Base-by-base conservation (phyloP, 768 basidiomycete species). In the Mycena kentingensis region DNA sequence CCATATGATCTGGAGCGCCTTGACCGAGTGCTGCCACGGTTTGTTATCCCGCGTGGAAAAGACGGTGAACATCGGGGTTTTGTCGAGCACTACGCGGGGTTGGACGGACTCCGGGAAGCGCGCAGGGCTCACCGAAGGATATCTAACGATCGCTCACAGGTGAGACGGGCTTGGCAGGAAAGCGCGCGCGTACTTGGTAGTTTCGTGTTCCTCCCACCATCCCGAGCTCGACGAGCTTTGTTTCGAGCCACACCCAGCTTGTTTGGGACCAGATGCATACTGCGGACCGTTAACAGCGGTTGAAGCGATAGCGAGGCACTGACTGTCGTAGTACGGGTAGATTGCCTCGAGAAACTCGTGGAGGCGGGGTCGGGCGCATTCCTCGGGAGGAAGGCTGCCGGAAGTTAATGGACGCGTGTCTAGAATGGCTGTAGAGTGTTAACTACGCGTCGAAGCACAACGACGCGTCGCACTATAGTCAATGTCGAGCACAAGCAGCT, bases 221-320 rank as follows among this genome's bases (percentile, higher is more conserved):
- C 16, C 83, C 90, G 8, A 94, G 76, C 67, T 94, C 93, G 12
- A 90, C 84, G 7, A 96, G 75, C 67, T 93, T 95, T 15, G 84
- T 82, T 72, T 93, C 91, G 16, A 93, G 74, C 91, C 91, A 93
- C 44, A 90, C 76, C 92, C 92, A 93, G 57, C 83, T 85, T 3
- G 92, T 93, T 65, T 91, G 88, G 1, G 84, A 87, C 92, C 93
- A 95, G 56, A 95, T 88, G 60, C 88, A 89, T 55, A 96, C 80
- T 81, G 52, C 22, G 12, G 15, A 13, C n/a, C 29, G 32, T 52
- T 38, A 37, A 55, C 26, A 38, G 12, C 28, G 35, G 26, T 32
- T 13, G 16, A 28, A n/a, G 21, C 16, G 38, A 3, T 19, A 42
- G 16, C 22, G 13, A 50, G 34, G 16, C 7, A 65, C 78, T 59